phyloP scores from a whole-genome alignment of 2,329 filamentous ascomycete species.

The Penicillium paneum region DNA sequence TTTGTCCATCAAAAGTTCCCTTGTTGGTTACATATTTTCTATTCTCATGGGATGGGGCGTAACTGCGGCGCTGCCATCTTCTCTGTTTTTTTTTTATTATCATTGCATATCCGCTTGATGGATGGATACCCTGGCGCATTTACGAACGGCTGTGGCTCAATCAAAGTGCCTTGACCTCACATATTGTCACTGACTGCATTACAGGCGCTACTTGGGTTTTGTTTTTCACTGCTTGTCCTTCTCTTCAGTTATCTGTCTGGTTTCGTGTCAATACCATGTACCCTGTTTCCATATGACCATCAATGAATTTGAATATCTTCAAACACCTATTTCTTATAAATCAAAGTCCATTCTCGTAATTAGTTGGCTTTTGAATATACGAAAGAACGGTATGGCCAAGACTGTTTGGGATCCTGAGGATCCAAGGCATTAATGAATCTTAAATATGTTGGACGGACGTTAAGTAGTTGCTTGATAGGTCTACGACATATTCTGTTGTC shows the following conservation, averaged over 20 bases:
- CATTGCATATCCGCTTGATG: constrained; percentile 11
- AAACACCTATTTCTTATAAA: too few species aligned
- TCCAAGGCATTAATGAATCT: too few species aligned
- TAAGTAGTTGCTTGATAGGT: background rate
- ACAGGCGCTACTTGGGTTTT: background rate
- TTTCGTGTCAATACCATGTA: background rate
- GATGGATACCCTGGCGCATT: constrained; percentile 23
- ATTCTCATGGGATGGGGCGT: background rate
- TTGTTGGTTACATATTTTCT: constrained; percentile 2
- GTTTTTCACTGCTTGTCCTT: background rate
- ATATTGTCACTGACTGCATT: constrained; percentile 2
- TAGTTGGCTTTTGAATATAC: too few species aligned
- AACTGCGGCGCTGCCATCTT: background rate
- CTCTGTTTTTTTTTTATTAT: background rate
- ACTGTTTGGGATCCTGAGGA: background rate
- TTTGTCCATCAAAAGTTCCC: background rate
- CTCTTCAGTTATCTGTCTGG: background rate
- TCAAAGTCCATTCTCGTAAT: too few species aligned
- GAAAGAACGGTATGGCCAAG: too few species aligned
- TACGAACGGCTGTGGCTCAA: background rate
- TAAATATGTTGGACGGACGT: too few species aligned
- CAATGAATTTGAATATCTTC: background rate
- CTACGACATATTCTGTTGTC: background rate
- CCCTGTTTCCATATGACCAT: background rate
- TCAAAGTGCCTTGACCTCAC: background rate